Percentiles rank a stretch among this genome's conserved stretches.
phyloP scores from a whole-genome alignment of 106 monocot genomes.

The Dioscorea dumetorum region DNA sequence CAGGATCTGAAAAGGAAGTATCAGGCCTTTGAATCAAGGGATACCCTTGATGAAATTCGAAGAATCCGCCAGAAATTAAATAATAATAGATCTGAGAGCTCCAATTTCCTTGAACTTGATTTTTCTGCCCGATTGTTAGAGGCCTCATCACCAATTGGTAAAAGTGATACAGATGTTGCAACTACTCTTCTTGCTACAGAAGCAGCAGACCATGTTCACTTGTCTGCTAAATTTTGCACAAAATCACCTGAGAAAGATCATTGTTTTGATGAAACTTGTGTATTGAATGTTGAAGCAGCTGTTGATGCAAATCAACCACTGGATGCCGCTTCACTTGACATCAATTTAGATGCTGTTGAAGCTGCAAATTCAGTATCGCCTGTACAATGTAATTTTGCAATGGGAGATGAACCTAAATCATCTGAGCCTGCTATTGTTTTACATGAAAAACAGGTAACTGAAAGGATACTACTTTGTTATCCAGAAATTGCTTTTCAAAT shows the following conservation, averaged over 20 bases:
- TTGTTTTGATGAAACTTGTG: not conserved
- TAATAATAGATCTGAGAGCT: conserved; percentile 4
- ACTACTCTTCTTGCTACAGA: not conserved
- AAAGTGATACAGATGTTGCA: not conserved
- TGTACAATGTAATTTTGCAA: not conserved
- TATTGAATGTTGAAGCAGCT: conserved; percentile 6
- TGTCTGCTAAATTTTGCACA: not conserved
- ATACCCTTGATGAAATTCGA: conserved; percentile 15
- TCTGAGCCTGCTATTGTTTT: not conserved
- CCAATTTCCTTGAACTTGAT: conserved; percentile 3
- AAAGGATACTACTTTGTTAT: not conserved
- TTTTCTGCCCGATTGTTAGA: conserved; percentile 3
- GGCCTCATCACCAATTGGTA: conserved; percentile 3
- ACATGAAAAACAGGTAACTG: conserved; percentile 14
- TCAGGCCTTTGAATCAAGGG: conserved; percentile 6
- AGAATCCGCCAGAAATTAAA: conserved; percentile 9
- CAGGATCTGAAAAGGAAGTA: conserved; percentile 28
- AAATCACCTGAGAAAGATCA: not conserved
- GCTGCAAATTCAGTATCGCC: not conserved
- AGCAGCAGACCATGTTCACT: not conserved
- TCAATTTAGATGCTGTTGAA: conserved; percentile 4
- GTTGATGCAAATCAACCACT: not conserved
- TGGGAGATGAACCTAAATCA: not conserved
- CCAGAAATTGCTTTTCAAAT: no score
- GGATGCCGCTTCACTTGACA: not conserved